Conservation (phyloP, 352 stramenopile genomes). For the Aphanomyces invadans region DNA sequence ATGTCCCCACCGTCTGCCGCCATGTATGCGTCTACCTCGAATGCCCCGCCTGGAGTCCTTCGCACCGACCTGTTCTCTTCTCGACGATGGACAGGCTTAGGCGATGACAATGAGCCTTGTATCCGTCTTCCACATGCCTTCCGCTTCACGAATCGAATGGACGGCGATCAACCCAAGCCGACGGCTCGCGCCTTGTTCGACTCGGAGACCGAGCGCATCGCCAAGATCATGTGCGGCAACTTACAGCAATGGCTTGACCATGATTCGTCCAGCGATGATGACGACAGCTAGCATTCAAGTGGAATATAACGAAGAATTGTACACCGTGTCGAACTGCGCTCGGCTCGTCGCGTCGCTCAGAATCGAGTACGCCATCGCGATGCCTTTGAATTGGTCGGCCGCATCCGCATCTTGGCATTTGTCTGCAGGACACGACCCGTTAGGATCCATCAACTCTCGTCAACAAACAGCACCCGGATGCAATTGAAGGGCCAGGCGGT, state of each 20-base stretch:
- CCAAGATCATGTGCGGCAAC: slow-evolving; percentile 19
- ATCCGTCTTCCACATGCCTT: background rate
- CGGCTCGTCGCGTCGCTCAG: background rate
- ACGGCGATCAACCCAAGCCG: background rate
- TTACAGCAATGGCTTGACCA: slow-evolving; percentile 9
- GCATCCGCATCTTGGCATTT: background rate
- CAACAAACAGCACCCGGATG: slow-evolving; percentile 6
- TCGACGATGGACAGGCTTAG: too few species aligned
- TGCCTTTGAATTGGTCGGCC: slow-evolving; percentile 10
- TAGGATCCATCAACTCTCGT: background rate
- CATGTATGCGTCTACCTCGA: too few species aligned
- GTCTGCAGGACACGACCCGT: background rate
- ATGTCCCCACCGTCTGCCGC: too few species aligned
- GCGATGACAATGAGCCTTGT: too few species aligned
- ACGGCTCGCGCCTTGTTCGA: background rate
- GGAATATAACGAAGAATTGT: slow-evolving; percentile 1
- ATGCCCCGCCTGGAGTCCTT: too few species aligned
- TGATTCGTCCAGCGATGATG: slow-evolving; percentile 20
- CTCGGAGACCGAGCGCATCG: slow-evolving; percentile 23
- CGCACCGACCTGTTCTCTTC: too few species aligned
- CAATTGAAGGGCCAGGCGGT: slow-evolving; percentile 4
- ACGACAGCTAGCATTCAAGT: slow-evolving; percentile 8
- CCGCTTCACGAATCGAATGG: background rate
- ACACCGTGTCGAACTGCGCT: slow-evolving; percentile 14
- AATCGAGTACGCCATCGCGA: slow-evolving; percentile 17